Evolutionary conservation across 164 flowering plant species (phyloP).

Genomic region (Malania oleifera): DNA sequence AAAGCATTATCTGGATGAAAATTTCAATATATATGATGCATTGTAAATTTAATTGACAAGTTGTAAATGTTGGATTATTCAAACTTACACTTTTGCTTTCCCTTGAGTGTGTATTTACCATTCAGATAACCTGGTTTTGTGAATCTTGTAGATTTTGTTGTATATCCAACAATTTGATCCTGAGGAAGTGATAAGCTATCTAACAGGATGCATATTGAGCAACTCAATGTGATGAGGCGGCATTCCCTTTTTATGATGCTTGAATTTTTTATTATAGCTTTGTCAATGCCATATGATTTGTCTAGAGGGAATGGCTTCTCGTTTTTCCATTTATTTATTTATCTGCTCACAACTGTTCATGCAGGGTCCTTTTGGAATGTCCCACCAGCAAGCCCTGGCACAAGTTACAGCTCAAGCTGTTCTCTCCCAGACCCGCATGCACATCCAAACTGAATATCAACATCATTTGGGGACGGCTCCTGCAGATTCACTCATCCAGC

Average conservation of each 20-base stretch:
- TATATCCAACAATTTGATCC: no score
- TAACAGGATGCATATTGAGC: no score
- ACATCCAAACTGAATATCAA: slow-evolving; percentile 39
- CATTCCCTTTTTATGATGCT: neutral
- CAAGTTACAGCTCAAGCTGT: slow-evolving; percentile 94
- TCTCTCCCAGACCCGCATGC: slow-evolving; percentile 51
- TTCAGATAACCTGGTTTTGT: no score
- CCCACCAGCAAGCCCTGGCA: slow-evolving; percentile 92
- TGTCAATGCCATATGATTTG: neutral
- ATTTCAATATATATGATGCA: no score
- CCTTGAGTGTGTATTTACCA: no score
- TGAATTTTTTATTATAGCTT: neutral
- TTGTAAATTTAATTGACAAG: no score
- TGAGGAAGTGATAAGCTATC: no score
- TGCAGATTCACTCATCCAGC: slow-evolving; percentile 20
- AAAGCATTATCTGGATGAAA: no score
- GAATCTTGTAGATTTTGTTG: no score
- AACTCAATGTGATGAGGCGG: no score
- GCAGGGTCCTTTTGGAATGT: slow-evolving; percentile 84
- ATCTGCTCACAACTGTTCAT: slow-evolving; percentile 1
- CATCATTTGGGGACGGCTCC: slow-evolving; percentile 28
- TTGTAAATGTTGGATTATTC: no score
- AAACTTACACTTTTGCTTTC: no score
- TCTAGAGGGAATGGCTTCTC: neutral
- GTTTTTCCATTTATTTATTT: neutral